Evolutionary conservation across 768 basidiomycete genomes (phyloP).

Genomic region (Lactarius hengduanensis): DNA sequence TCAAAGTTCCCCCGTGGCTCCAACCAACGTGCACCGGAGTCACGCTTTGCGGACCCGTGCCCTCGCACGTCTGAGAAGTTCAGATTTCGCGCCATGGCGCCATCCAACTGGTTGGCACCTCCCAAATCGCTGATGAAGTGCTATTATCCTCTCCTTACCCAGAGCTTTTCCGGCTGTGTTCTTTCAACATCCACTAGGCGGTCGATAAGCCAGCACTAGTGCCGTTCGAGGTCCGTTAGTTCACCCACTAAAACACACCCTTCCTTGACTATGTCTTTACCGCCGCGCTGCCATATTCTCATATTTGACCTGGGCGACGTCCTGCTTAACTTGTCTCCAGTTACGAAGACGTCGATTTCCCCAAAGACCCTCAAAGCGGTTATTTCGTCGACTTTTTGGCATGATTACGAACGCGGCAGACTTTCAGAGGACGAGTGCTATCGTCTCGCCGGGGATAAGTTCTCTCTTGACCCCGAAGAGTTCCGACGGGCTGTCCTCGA

Average conservation of each 20-base stretch:
- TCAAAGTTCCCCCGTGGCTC: background rate
- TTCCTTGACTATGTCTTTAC: slow-evolving; percentile 7
- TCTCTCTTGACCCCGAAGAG: slow-evolving; percentile 40
- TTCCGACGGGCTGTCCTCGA: slow-evolving; percentile 46
- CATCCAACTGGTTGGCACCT: slow-evolving; percentile 3
- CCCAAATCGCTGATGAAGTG: background rate
- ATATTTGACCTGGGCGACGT: slow-evolving; percentile 59
- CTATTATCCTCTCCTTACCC: background rate
- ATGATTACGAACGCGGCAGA: slow-evolving; percentile 49
- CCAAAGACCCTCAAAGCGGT: slow-evolving; percentile 43
- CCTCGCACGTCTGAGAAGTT: background rate
- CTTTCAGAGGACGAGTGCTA: slow-evolving; percentile 48
- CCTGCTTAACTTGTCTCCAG: slow-evolving; percentile 51
- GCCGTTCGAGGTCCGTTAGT: background rate
- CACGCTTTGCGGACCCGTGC: background rate
- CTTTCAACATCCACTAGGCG: background rate
- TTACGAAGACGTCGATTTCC: slow-evolving; percentile 45
- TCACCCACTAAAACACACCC: background rate
- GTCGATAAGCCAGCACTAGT: slow-evolving; percentile 4
- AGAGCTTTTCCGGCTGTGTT: background rate
- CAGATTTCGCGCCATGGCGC: background rate
- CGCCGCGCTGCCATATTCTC: slow-evolving; percentile 34
- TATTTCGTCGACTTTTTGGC: slow-evolving; percentile 48
- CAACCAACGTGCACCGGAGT: background rate
- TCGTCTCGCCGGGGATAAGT: slow-evolving; percentile 40